A percentile compares a stretch with the other conserved stretches of the same genome.
phyloP scores from a whole-genome alignment of 108 stramenopile species.

The Cylindrotheca closterium region DNA sequence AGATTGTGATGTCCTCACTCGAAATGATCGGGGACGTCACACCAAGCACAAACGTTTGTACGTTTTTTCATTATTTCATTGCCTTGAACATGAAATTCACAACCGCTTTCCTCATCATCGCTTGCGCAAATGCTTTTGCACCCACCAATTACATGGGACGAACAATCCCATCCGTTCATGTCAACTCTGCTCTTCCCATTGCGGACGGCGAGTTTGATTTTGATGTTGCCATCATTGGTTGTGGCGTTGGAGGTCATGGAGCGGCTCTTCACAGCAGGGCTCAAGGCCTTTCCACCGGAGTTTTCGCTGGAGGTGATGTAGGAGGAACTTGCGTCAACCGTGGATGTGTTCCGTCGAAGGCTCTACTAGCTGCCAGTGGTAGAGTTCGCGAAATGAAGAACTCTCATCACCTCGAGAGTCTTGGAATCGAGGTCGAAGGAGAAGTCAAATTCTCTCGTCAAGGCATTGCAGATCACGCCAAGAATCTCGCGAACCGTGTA shows the following conservation, averaged over 20 bases:
- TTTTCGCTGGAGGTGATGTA: slow-evolving; percentile 92
- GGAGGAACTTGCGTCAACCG: slow-evolving; percentile 98
- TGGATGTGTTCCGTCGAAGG: slow-evolving; percentile 99
- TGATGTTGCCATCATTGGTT: slow-evolving; percentile 92
- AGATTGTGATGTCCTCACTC: too few relatives aligned
- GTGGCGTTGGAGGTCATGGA: slow-evolving; percentile 99
- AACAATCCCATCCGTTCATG: background rate
- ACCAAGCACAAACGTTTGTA: too few relatives aligned
- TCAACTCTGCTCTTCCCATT: slow-evolving; percentile 20
- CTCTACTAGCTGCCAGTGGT: slow-evolving; percentile 94
- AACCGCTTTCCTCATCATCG: background rate
- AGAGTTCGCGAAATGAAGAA: slow-evolving; percentile 94
- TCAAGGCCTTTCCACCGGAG: slow-evolving; percentile 89
- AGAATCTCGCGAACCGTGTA: slow-evolving; percentile 91
- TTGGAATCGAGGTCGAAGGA: slow-evolving; percentile 76
- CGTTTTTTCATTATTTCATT: too few relatives aligned
- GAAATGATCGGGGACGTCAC: too few relatives aligned
- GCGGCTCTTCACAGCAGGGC: slow-evolving; percentile 95
- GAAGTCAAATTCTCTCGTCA: slow-evolving; percentile 82
- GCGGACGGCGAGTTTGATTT: slow-evolving; percentile 59
- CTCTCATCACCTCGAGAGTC: slow-evolving; percentile 57
- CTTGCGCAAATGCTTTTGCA: background rate
- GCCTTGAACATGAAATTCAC: background rate
- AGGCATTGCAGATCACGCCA: slow-evolving; percentile 93
- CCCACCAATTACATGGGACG: background rate